A percentile compares a stretch with the other conserved stretches of the same genome.
These are phyloP conservation scores for Penicillium tannophilum DNA, from an alignment of 495 filamentous ascomycete species.

Conservation along the genomic window DNA sequence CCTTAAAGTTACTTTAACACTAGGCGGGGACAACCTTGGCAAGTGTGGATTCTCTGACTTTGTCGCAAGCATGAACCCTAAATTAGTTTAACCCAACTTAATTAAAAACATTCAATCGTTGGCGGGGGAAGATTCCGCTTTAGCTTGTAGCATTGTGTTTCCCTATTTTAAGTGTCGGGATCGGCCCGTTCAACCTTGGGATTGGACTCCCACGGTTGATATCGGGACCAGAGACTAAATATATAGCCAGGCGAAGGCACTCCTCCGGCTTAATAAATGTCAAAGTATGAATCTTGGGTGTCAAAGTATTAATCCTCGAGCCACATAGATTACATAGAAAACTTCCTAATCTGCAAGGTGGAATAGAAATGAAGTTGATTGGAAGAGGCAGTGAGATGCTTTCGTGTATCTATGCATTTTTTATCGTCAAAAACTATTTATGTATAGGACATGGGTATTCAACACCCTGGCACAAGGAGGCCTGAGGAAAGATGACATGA, in stretches of 20 bases:
- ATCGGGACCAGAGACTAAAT: too few species aligned
- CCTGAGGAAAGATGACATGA: background rate
- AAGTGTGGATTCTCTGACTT: background rate
- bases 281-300: too few species aligned
- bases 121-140: background rate
- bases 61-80: background rate
- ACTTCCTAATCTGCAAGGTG: too few species aligned
- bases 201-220: too few species aligned
- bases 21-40: background rate
- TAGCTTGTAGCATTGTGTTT: background rate
- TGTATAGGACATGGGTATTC: background rate
- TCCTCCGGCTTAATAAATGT: too few species aligned
- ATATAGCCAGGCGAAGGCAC: too few species aligned
- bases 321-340: too few species aligned
- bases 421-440: background rate
- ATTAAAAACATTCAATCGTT: too few species aligned
- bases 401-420: constrained; percentile 8
- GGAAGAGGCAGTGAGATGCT: background rate
- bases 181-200: background rate
- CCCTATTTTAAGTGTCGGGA: background rate
- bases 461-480: background rate
- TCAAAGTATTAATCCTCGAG: too few species aligned
- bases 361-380: background rate
- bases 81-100: too few species aligned
- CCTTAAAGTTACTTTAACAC: background rate